Evolutionary conservation across 371 early-diverging fungal species (phyloP).

Genomic region (Mucor sp.): DNA sequence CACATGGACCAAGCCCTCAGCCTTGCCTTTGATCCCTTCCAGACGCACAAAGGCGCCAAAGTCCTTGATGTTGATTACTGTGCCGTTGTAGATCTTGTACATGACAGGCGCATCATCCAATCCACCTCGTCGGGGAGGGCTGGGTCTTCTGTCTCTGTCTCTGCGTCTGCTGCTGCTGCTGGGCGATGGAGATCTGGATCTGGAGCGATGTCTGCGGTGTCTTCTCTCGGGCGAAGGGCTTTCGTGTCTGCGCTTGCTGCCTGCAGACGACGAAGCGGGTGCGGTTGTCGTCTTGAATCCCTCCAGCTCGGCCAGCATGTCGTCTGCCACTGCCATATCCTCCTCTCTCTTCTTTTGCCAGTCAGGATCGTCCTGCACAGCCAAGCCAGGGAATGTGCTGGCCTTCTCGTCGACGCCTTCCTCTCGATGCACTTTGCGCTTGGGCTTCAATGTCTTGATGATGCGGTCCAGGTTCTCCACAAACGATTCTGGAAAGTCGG

Average conservation of each 20-base stretch:
- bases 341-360: conserved; percentile 51
- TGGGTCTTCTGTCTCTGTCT: conserved; percentile 5
- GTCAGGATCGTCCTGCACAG: conserved; percentile 66
- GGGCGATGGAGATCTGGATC: conserved; percentile 12
- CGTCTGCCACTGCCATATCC: conserved; percentile 48
- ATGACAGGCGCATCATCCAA: conserved; percentile 80
- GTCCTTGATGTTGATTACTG: conserved; percentile 77
- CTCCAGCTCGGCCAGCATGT: conserved; percentile 64
- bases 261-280: not conserved
- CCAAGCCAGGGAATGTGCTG: conserved; percentile 82
- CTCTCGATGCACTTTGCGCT: conserved; percentile 12
- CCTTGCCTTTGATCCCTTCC: conserved; percentile 72
- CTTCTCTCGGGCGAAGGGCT: conserved; percentile 29
- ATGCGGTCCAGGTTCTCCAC: conserved; percentile 86
- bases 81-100: conserved; percentile 90
- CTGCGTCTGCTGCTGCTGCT: no score
- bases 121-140: conserved; percentile 20
- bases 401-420: conserved; percentile 51
- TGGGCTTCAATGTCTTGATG: conserved; percentile 85
- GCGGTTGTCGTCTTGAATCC: conserved; percentile 29
- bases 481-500: conserved; percentile 87
- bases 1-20: conserved; percentile 90
- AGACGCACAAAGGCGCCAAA: conserved; percentile 93
- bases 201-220: conserved; percentile 19
- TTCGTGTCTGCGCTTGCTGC: conserved; percentile 27